Base-by-base conservation (phyloP, 345 rosid species). In the Hibiscus tridactylites region DNA sequence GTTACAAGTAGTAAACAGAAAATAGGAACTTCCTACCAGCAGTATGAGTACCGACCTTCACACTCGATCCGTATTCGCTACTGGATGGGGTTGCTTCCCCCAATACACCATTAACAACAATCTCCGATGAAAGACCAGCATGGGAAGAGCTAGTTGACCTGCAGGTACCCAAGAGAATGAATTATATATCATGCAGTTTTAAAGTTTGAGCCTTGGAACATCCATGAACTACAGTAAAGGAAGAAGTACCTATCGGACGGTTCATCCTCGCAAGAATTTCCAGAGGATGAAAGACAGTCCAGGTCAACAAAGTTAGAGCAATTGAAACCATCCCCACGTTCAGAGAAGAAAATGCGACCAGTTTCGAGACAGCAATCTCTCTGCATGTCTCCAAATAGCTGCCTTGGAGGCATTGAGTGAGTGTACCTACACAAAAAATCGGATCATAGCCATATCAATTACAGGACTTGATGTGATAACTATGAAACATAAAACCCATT, bases 231-330 rank as follows among this genome's bases (percentile, higher is more conserved):
- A 19, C 9, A 39, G 44, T 39, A 39, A 33, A 49, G 46, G 49
- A 24, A 31, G 24, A 19, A 57, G 52, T 88, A 96, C 99, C 99
- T 92, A 81, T 86, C 90, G 74, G 79, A 85, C 53, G 78, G 88
- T 74, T 96, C 97, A 62, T 91, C 96, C 73, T 96, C 97, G 12
- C 89, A 91, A 70, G 96, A 90, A 77, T 87, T 92, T 73, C 89
- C 98, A 1, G 97, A 89, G n/a, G 97, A 96, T 4, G 98, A 96
- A 39, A 96, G 86, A 92, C 93, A 86, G 74, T 92, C 98, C 47
- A 92, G 76, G 78, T 96, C 98, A 73, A 96, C 81, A 81, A 96
- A 96, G 82, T 96, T 96, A 33, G 97, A 96, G 84, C 74, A 87
- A 77, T 81, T 92, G 70, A 85, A 85, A 65, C 74, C 65, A 79